Conservation (phyloP, 1,139 yeast species). For the Yamadazyma jaroonii region DNA sequence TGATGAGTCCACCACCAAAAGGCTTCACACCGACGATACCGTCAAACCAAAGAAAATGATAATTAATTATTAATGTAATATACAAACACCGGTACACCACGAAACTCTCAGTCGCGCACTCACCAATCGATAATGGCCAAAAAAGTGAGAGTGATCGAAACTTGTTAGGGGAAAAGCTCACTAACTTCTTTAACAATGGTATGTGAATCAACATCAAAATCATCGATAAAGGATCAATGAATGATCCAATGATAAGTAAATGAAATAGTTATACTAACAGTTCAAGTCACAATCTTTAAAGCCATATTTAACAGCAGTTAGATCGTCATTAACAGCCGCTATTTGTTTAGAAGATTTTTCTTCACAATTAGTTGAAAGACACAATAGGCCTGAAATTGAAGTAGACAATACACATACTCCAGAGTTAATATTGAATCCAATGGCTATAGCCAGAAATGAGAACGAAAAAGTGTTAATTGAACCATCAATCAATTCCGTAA, state of each 20-base stretch:
- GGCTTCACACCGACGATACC: not conserved
- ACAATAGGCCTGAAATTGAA: conserved; percentile 95
- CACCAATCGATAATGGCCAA: not conserved
- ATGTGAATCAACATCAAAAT: not conserved
- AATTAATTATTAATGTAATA: conserved; percentile 5
- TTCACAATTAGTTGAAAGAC: conserved; percentile 94
- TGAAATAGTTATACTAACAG: conserved; percentile 2
- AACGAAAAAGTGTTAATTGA: conserved; percentile 91
- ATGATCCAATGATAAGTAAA: not conserved
- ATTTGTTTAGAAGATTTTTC: conserved; percentile 91
- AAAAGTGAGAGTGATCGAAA: conserved; percentile 4
- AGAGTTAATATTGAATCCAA: conserved; percentile 84
- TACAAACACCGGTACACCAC: no score
- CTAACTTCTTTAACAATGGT: not conserved
- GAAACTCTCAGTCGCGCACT: not conserved
- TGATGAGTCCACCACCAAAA: conserved; percentile 3
- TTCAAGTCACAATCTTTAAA: conserved; percentile 83
- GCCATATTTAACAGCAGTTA: conserved; percentile 91
- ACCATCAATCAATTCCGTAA: conserved; percentile 85
- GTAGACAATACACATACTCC: conserved; percentile 61
- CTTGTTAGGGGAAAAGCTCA: conserved; percentile 1
- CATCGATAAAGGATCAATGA: not conserved
- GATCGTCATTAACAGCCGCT: conserved; percentile 94
- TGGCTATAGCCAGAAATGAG: conserved; percentile 90
- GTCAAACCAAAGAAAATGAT: conserved; percentile 1